phyloP scores from a whole-genome alignment of 495 filamentous ascomycete species.

The Lasiosphaeris hirsuta region DNA sequence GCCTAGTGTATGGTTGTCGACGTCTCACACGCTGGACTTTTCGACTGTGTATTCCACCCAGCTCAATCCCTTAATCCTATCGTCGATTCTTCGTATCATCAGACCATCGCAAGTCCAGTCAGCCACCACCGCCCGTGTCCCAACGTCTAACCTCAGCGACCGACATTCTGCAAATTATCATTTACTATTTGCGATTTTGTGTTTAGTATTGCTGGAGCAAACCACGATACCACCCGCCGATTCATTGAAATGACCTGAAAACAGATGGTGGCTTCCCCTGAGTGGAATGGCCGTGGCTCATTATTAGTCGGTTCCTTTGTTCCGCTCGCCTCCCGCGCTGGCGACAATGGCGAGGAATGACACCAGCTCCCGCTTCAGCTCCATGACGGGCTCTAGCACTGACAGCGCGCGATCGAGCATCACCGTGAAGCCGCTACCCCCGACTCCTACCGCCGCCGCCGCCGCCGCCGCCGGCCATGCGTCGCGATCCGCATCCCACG shows the following conservation, averaged over 20 bases:
- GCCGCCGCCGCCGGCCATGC: constrained; percentile 41
- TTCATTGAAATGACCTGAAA: constrained; percentile 28
- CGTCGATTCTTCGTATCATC: too few relatives aligned
- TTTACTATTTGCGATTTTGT: not conserved
- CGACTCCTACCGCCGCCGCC: constrained; percentile 47
- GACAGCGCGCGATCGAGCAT: constrained; percentile 57
- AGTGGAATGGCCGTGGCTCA: constrained; percentile 29
- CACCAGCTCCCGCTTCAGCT: constrained; percentile 54
- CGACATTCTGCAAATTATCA: too few relatives aligned
- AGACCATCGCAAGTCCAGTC: too few relatives aligned
- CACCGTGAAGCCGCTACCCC: constrained; percentile 52
- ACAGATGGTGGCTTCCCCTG: constrained; percentile 7
- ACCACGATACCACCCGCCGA: not conserved
- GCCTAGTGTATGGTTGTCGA: too few relatives aligned
- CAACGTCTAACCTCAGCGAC: not conserved
- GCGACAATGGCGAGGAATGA: constrained; percentile 61
- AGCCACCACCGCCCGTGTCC: not conserved
- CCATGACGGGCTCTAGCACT: constrained; percentile 59
- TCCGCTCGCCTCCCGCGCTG: constrained; percentile 18
- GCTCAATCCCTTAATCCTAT: too few relatives aligned
- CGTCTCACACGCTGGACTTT: too few relatives aligned
- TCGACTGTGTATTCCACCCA: too few relatives aligned
- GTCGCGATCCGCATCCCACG: constrained; percentile 31
- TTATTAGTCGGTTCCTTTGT: constrained; percentile 20
- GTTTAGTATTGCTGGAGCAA: not conserved